Percentiles rank a stretch among this genome's conserved stretches.
Evolutionary conservation across 2,329 filamentous ascomycete species (phyloP).

Genomic region (Scolecobasidium constrictum): DNA sequence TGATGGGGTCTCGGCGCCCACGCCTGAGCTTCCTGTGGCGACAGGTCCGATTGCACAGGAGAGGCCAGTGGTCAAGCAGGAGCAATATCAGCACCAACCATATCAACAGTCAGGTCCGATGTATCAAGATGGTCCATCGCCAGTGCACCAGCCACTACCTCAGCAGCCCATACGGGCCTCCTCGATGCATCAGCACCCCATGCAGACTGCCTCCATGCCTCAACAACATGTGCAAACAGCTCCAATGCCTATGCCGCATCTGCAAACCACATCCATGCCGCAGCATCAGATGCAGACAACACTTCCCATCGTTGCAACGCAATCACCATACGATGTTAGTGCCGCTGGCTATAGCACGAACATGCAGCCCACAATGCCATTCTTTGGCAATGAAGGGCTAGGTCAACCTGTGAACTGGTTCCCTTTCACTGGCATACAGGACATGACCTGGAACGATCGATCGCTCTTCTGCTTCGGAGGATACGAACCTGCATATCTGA

Average conservation of each 20-base stretch:
- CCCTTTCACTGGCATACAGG: background rate
- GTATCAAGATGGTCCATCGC: too few species aligned
- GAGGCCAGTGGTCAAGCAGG: background rate
- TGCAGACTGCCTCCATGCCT: too few species aligned
- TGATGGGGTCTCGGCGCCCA: background rate
- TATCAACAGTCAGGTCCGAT: too few species aligned
- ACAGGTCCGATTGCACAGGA: background rate
- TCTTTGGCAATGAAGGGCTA: background rate
- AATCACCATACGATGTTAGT: too few species aligned
- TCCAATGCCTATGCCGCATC: too few species aligned
- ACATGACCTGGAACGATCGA: constrained; percentile 28
- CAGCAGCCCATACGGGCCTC: too few species aligned
- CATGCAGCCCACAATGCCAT: background rate
- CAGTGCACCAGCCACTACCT: too few species aligned
- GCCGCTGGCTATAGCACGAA: background rate
- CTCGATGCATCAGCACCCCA: too few species aligned
- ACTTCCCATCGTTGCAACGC: too few species aligned
- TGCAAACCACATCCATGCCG: too few species aligned
- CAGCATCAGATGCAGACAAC: too few species aligned
- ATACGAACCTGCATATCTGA: constrained; percentile 33
- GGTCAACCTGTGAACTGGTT: constrained; percentile 16
- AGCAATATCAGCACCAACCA: background rate
- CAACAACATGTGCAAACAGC: too few species aligned
- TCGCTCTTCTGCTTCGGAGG: constrained; percentile 33
- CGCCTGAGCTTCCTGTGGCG: background rate